Evolutionary conservation across 2,329 filamentous ascomycete species (phyloP).

Genomic region (Fusarium albidum): DNA sequence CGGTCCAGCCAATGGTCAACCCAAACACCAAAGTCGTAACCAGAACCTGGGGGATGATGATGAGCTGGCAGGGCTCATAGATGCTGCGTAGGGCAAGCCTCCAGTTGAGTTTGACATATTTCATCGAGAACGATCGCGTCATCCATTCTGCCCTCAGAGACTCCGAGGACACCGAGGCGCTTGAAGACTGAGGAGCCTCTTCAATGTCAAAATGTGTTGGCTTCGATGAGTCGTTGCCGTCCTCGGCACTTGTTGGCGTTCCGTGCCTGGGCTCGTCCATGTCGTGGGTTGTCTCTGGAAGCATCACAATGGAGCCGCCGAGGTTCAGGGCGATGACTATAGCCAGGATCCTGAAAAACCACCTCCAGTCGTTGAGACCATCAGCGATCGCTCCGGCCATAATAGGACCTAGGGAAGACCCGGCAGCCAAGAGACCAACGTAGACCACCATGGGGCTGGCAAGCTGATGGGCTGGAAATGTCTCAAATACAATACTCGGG

Average conservation of each 20-base stretch:
- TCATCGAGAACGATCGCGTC: too few species aligned
- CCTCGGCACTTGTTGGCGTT: too few species aligned
- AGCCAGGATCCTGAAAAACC: background rate
- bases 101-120: too few species aligned
- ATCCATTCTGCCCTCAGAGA: too few species aligned
- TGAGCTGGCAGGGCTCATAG: background rate
- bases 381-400: background rate
- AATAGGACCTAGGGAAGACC: background rate
- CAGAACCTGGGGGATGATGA: conserved; percentile 2
- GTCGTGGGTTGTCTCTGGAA: conserved; percentile 2
- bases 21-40: conserved; percentile 6
- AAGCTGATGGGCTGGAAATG: background rate
- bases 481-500: background rate
- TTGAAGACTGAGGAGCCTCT: too few species aligned
- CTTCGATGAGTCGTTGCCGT: too few species aligned
- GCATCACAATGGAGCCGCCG: background rate
- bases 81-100: too few species aligned
- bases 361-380: background rate
- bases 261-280: background rate
- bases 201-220: too few species aligned
- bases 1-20: conserved; percentile 12
- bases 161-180: too few species aligned
- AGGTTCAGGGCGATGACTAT: background rate
- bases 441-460: conserved; percentile 3
- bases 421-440: background rate